Evolutionary conservation across 257 asterid genomes (phyloP), one percentile per base, ranked within the genome.

Genomic region (Misopates orontium): DNA sequence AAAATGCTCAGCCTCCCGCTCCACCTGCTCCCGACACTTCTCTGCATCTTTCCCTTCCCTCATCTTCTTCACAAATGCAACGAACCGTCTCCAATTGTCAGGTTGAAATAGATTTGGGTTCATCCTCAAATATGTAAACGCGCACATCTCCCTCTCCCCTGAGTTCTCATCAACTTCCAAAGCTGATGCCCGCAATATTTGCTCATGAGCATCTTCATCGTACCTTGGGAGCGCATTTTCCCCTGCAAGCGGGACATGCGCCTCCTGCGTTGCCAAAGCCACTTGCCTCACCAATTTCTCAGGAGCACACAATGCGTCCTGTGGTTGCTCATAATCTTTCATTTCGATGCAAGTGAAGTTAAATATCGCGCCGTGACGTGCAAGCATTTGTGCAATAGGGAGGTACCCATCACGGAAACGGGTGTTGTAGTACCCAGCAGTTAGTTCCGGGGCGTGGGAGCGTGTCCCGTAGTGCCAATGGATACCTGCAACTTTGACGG

Each of bases 401-500:
- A 88, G 87, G 79, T 93, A 93, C 14, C 97, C 99, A 22, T 90
- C 95, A 0, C 84, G 83, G 61, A 60, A 71, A 10, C 97, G 84
- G 49, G 97, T 87, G 87, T 93, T 93, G 79, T 93, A 90, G 78
- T 93, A 93, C 11, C 97, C 96, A 0, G 97, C 99, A 0, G 97
- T 93, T 57, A 93, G 96, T 79, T 93, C 99, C 0, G 99, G 96
- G 77, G 99, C 95, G n/a, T 94, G 97, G 12, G 99, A 90, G 3
- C 97, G 84, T 32, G 95, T 62, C 2, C 99, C 99, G 0, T 94
- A 94, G 47, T 94, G 99, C 96, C 97, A 90, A 78, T 94, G 99
- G 71, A 94, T 94, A 1, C 97, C 99, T 0, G 99, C 97, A 0
- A 94, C 36, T 72, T 94, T 87, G 32, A 90, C 96, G 0, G 99